Evolutionary conservation across 352 stramenopile genomes (phyloP).

Genomic region (Phytophthora chlamydospora): DNA sequence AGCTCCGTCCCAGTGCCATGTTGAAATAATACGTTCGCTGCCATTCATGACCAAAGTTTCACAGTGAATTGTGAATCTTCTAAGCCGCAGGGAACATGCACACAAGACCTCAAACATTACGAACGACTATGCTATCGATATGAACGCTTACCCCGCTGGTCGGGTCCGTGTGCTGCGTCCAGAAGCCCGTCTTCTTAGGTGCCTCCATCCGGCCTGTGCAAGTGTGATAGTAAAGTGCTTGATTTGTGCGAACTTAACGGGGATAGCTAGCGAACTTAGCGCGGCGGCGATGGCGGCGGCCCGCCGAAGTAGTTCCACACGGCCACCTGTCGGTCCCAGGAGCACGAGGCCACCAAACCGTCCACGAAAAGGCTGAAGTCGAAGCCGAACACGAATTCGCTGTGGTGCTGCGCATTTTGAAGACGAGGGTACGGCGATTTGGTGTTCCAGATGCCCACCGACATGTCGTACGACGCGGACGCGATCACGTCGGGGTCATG

Average conservation of each 20-base stretch:
- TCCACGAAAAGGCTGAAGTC: slow-evolving; percentile 88
- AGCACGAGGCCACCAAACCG: slow-evolving; percentile 76
- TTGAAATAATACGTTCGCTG: slow-evolving; percentile 86
- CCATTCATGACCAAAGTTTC: slow-evolving; percentile 10
- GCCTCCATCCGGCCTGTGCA: slow-evolving; percentile 37
- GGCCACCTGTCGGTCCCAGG: slow-evolving; percentile 78
- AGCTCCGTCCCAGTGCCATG: slow-evolving; percentile 74
- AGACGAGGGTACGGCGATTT: slow-evolving; percentile 78
- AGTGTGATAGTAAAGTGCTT: slow-evolving; percentile 15
- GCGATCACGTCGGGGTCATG: slow-evolving; percentile 83
- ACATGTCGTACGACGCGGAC: slow-evolving; percentile 92
- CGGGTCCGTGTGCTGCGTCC: slow-evolving; percentile 74
- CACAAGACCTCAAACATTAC: neutral
- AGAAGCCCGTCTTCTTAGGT: slow-evolving; percentile 66
- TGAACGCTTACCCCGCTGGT: slow-evolving; percentile 49
- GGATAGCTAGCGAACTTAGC: slow-evolving; percentile 28
- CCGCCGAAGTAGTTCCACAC: slow-evolving; percentile 87
- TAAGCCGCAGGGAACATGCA: slow-evolving; percentile 6
- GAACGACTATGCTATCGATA: slow-evolving; percentile 6
- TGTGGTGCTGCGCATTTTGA: slow-evolving; percentile 80
- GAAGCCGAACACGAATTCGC: slow-evolving; percentile 89
- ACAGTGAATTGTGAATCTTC: neutral
- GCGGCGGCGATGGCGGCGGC: slow-evolving; percentile 42
- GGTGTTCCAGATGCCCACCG: slow-evolving; percentile 88
- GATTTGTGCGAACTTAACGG: slow-evolving; percentile 30